phyloP scores from a whole-genome alignment of 2,329 filamentous ascomycete species.

The Macrophomina pseudophaseolina region DNA sequence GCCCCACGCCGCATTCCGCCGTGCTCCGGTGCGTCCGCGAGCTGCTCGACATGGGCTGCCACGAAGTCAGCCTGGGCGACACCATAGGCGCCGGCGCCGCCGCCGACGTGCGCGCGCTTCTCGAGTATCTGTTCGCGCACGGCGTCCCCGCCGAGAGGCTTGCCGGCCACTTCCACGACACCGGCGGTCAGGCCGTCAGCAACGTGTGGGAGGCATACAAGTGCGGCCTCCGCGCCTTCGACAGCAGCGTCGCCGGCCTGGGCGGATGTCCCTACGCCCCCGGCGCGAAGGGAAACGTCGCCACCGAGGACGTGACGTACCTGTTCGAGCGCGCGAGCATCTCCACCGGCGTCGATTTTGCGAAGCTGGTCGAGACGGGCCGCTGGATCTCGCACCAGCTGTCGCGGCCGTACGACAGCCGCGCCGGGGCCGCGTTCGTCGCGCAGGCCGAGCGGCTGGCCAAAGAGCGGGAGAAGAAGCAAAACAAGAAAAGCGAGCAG shows the following conservation, averaged over 20 bases:
- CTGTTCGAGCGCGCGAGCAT: slow-evolving; percentile 34
- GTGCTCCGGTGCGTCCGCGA: slow-evolving; percentile 30
- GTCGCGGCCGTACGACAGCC: slow-evolving; percentile 32
- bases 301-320: slow-evolving; percentile 38
- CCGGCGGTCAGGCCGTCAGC: slow-evolving; percentile 33
- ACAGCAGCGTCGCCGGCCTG: slow-evolving; percentile 36
- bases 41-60: slow-evolving; percentile 36
- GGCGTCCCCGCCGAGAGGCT: slow-evolving; percentile 31
- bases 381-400: slow-evolving; percentile 35
- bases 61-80: slow-evolving; percentile 37
- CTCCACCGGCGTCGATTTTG: slow-evolving; percentile 34
- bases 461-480: neutral
- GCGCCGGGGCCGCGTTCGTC: slow-evolving; percentile 30
- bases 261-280: slow-evolving; percentile 38
- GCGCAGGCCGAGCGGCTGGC: neutral
- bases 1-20: slow-evolving; percentile 31
- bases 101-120: slow-evolving; percentile 37
- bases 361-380: slow-evolving; percentile 31
- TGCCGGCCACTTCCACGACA: slow-evolving; percentile 37
- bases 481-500: too few species aligned
- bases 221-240: slow-evolving; percentile 35
- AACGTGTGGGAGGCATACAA: slow-evolving; percentile 35
- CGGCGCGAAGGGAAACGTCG: slow-evolving; percentile 37
- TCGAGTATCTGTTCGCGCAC: slow-evolving; percentile 39
- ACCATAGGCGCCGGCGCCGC: slow-evolving; percentile 35